These are phyloP conservation scores for Eremothecium coryli DNA, from an alignment of 1,139 yeast genomes.

Conservation along the genomic window DNA sequence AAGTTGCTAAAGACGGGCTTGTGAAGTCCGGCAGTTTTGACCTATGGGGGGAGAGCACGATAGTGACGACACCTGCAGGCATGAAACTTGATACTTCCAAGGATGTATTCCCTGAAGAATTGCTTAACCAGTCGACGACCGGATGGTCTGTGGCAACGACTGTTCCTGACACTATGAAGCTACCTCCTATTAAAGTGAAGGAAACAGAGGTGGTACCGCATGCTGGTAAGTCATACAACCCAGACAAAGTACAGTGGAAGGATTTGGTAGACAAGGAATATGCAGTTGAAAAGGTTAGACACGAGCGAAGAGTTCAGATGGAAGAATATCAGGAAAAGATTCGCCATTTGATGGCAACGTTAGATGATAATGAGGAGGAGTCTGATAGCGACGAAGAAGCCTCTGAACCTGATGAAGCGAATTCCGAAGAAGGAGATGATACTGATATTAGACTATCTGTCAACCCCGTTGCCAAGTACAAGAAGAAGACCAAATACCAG, in stretches of 20 bases:
- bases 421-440: constrained; percentile 30
- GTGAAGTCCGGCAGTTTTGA: constrained; percentile 46
- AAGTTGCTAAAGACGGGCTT: constrained; percentile 55
- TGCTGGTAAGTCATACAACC: constrained; percentile 91
- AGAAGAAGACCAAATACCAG: constrained; percentile 68
- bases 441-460: constrained; percentile 45
- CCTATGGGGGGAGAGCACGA: constrained; percentile 47
- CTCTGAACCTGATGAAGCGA: constrained; percentile 32
- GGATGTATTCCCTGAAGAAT: constrained; percentile 33
- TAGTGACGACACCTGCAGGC: constrained; percentile 25
- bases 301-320: constrained; percentile 50
- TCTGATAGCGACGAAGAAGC: constrained; percentile 37
- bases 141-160: constrained; percentile 46
- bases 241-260: constrained; percentile 79
- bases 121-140: constrained; percentile 36
- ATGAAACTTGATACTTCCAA: constrained; percentile 19
- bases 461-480: constrained; percentile 59
- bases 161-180: constrained; percentile 49
- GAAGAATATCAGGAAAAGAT: constrained; percentile 56
- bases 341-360: constrained; percentile 51
- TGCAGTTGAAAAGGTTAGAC: constrained; percentile 55
- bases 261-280: constrained; percentile 59
- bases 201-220: constrained; percentile 50
- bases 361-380: constrained; percentile 50
- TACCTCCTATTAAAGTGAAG: constrained; percentile 44